Conservation (phyloP, 352 stramenopile genomes). For the Phytophthora syringae region DNA sequence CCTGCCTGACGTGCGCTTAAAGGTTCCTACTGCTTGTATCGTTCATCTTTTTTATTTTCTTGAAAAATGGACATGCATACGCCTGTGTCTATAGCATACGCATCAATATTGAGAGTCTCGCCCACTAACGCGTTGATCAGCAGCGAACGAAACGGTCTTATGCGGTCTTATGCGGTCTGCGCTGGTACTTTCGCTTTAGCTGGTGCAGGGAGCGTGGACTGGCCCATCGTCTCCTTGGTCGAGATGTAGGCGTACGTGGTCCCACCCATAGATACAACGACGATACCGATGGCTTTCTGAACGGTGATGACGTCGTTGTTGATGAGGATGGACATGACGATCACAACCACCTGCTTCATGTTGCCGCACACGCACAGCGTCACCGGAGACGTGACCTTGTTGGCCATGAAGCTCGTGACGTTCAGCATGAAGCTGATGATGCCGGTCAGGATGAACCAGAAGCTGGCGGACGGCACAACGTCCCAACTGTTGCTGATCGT, state of each 20-base stretch:
- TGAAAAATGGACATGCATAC: conserved; percentile 22
- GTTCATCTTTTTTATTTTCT: conserved; percentile 14
- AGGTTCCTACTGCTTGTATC: conserved; percentile 22
- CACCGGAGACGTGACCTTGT: conserved; percentile 95
- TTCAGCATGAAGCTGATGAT: conserved; percentile 94
- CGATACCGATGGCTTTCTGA: conserved; percentile 75
- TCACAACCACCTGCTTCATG: conserved; percentile 94
- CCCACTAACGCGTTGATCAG: conserved; percentile 10
- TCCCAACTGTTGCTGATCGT: conserved; percentile 71
- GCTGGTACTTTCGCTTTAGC: conserved; percentile 33
- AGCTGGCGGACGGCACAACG: conserved; percentile 55
- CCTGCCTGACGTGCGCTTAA: conserved; percentile 1
- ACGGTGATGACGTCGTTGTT: conserved; percentile 75
- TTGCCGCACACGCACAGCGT: conserved; percentile 95
- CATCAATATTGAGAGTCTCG: conserved; percentile 28
- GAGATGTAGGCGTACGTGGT: conserved; percentile 81
- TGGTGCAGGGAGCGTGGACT: conserved; percentile 47
- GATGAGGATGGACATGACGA: conserved; percentile 81
- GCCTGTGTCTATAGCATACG: conserved; percentile 31
- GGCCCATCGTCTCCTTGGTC: conserved; percentile 72
- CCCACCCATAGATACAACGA: conserved; percentile 71
- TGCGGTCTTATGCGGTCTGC: conserved; percentile 29
- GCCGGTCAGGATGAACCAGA: conserved; percentile 89
- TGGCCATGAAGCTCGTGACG: conserved; percentile 94
- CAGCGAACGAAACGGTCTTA: background rate